phyloP scores from a whole-genome alignment of 2,329 filamentous ascomycete genomes.

The Penicillium oxalicum region DNA sequence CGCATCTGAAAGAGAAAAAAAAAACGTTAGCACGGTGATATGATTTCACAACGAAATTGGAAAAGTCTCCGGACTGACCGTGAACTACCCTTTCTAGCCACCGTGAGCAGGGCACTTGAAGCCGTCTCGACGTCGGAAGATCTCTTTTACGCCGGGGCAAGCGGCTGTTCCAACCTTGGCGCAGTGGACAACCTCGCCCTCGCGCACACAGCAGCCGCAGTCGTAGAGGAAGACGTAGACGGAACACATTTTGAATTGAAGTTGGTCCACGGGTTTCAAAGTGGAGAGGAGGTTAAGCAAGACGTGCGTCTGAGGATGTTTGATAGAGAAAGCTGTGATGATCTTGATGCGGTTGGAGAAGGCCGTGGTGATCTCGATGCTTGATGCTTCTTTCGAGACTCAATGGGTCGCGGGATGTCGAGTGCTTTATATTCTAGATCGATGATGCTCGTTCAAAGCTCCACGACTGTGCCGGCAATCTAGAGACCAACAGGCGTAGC shows the following conservation, averaged over 20 bases:
- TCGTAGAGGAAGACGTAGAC: slow-evolving; percentile 34
- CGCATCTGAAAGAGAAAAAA: too few species aligned
- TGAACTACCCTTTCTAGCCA: slow-evolving; percentile 4
- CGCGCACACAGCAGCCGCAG: slow-evolving; percentile 32
- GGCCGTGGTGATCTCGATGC: too few species aligned
- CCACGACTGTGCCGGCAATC: slow-evolving; percentile 14
- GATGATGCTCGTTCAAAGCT: too few species aligned
- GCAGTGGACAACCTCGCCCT: slow-evolving; percentile 32
- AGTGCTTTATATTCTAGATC: too few species aligned
- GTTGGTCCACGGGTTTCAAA: neutral
- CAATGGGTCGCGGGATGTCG: too few species aligned
- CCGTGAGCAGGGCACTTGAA: slow-evolving; percentile 31
- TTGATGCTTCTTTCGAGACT: too few species aligned
- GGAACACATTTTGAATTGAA: slow-evolving; percentile 28
- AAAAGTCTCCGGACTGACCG: slow-evolving; percentile 1
- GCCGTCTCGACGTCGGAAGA: slow-evolving; percentile 27
- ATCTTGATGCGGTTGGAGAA: too few species aligned
- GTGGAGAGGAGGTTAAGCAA: too few species aligned
- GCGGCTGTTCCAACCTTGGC: slow-evolving; percentile 27
- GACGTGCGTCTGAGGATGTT: too few species aligned
- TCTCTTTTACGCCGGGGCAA: slow-evolving; percentile 29
- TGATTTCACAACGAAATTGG: too few species aligned
- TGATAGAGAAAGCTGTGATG: too few species aligned
- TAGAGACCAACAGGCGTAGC: slow-evolving; percentile 15
- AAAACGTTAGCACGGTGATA: too few species aligned